Percentiles rank a stretch among this genome's conserved stretches.
These are phyloP conservation scores for Gossypium trilobum DNA, from an alignment of 441 rosid genomes.

Conservation along the genomic window DNA sequence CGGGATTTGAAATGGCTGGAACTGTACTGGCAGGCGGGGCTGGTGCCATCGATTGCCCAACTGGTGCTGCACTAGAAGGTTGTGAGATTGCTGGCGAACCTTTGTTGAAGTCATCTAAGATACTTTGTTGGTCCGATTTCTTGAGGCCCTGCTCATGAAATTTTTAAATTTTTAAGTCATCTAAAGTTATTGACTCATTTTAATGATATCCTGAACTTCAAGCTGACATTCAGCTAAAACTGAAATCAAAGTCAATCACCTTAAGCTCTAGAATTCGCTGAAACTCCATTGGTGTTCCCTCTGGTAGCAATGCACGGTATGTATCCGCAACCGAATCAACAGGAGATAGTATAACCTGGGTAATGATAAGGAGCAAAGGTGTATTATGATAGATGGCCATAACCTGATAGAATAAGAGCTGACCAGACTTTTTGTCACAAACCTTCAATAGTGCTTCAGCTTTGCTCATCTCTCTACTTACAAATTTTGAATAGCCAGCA, in stretches of 20 bases:
- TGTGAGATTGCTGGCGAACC: slow-evolving; percentile 62
- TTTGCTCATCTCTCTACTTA: slow-evolving; percentile 98
- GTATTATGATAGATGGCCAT: background rate
- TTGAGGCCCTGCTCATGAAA: slow-evolving; percentile 65
- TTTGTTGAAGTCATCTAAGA: slow-evolving; percentile 91
- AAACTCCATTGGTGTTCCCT: slow-evolving; percentile 96
- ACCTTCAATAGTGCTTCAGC: slow-evolving; percentile 99
- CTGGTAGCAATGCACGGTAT: slow-evolving; percentile 88
- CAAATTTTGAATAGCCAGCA: slow-evolving; percentile 83
- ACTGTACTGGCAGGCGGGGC: slow-evolving; percentile 34
- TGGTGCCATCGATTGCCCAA: slow-evolving; percentile 36
- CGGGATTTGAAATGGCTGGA: slow-evolving; percentile 33
- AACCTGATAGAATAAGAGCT: slow-evolving; percentile 7
- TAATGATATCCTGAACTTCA: background rate
- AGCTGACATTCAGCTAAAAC: background rate
- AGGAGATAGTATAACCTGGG: slow-evolving; percentile 88
- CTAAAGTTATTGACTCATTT: background rate
- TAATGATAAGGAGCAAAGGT: slow-evolving; percentile 2
- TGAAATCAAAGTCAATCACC: slow-evolving; percentile 29
- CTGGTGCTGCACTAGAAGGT: slow-evolving; percentile 33
- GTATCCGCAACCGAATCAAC: slow-evolving; percentile 96
- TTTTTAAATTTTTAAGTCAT: background rate
- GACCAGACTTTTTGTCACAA: slow-evolving; percentile 16
- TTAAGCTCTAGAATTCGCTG: slow-evolving; percentile 96
- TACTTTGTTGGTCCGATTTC: slow-evolving; percentile 82